These are phyloP conservation scores for Omphalea diandra DNA, from an alignment of 441 rosid genomes.

Conservation along the genomic window DNA sequence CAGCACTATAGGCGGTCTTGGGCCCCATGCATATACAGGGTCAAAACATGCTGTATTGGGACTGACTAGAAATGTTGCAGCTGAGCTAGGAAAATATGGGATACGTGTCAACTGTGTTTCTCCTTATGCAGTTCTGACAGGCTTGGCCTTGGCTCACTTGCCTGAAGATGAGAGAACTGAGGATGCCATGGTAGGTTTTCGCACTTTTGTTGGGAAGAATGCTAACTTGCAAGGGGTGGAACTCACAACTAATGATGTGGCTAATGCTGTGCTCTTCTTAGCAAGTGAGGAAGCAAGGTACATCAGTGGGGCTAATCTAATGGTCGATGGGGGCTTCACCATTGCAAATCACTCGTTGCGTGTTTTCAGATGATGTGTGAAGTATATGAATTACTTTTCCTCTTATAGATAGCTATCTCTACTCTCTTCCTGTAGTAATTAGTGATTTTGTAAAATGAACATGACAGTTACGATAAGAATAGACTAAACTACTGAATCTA, in stretches of 20 bases:
- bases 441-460: not conserved
- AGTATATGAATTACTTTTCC: not conserved
- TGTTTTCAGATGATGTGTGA: slow-evolving; percentile 51
- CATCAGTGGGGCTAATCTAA: slow-evolving; percentile 74
- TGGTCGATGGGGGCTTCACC: slow-evolving; percentile 92
- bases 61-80: slow-evolving; percentile 72
- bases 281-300: slow-evolving; percentile 81
- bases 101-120: slow-evolving; percentile 91
- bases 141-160: slow-evolving; percentile 69
- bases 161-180: slow-evolving; percentile 72
- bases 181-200: slow-evolving; percentile 51
- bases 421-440: not conserved
- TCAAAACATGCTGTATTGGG: slow-evolving; percentile 87
- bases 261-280: slow-evolving; percentile 74
- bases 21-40: slow-evolving; percentile 75
- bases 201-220: slow-evolving; percentile 39
- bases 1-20: slow-evolving; percentile 58
- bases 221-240: slow-evolving; percentile 82
- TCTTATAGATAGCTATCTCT: too few species aligned
- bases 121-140: slow-evolving; percentile 66
- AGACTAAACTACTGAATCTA: too few species aligned
- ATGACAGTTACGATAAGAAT: too few species aligned
- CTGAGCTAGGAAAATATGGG: slow-evolving; percentile 86
- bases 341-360: slow-evolving; percentile 51
- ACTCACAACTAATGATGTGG: slow-evolving; percentile 66